Conservation (phyloP, 2,329 filamentous ascomycete genomes). For the Talaromyces sp. region DNA sequence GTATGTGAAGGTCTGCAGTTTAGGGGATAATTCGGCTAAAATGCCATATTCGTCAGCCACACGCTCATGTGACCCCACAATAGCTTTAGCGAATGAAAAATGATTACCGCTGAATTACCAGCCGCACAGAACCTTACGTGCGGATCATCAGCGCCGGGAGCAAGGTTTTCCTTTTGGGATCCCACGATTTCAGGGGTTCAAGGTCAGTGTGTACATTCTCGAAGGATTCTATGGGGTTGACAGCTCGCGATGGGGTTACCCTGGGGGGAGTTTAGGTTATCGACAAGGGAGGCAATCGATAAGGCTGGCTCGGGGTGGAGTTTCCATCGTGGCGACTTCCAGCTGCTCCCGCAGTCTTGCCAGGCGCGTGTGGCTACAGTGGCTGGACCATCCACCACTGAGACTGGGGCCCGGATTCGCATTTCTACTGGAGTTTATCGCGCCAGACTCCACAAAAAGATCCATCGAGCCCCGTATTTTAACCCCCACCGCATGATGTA, state of each 20-base stretch:
- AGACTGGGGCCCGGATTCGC: background rate
- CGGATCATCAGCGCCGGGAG: background rate
- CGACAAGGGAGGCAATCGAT: background rate
- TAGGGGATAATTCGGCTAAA: background rate
- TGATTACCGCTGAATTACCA: background rate
- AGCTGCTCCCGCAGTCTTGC: background rate
- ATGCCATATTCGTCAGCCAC: background rate
- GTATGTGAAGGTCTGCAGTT: no score
- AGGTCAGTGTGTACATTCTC: background rate
- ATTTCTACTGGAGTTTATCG: background rate
- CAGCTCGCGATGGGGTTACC: background rate
- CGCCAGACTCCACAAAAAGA: background rate
- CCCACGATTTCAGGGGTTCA: background rate
- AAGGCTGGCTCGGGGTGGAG: constrained; percentile 1
- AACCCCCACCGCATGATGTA: background rate
- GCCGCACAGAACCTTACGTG: background rate
- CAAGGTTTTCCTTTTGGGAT: no score
- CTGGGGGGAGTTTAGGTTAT: background rate
- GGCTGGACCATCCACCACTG: background rate
- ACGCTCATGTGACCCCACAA: background rate
- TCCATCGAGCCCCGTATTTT: background rate
- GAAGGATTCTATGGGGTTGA: background rate
- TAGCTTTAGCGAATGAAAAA: background rate
- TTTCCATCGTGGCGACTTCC: background rate
- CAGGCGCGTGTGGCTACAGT: background rate